Conservation (phyloP, 1,284 basidiomycete species). For the Leccinum subatratum region DNA sequence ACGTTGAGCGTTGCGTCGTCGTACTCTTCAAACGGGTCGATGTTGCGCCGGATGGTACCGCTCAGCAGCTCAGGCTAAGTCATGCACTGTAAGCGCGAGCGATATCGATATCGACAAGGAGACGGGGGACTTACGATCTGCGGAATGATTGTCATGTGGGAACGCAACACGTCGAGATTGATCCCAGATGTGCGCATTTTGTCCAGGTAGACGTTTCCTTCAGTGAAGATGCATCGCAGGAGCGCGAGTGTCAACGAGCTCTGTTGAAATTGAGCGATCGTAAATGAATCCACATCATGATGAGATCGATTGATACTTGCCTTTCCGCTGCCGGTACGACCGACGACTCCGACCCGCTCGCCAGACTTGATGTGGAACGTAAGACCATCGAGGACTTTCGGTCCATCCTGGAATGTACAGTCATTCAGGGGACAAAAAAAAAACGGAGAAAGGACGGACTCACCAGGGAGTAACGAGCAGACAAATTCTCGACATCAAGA, state of each 20-base stretch:
- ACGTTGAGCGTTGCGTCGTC: conserved; percentile 61
- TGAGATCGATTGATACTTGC: not conserved
- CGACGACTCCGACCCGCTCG: conserved; percentile 1
- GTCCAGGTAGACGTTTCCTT: conserved; percentile 55
- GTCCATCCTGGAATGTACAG: conserved; percentile 2
- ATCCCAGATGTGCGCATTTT: conserved; percentile 35
- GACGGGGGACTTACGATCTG: not conserved
- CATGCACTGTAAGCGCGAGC: not conserved
- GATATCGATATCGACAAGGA: too few species aligned
- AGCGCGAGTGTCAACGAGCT: conserved; percentile 49
- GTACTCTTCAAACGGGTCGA: conserved; percentile 70
- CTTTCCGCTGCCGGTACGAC: conserved; percentile 8
- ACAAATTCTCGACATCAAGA: conserved; percentile 3
- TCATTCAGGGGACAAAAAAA: not conserved
- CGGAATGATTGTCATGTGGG: conserved; percentile 4
- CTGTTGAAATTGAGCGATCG: conserved; percentile 22
- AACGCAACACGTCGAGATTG: conserved; percentile 10
- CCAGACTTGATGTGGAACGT: conserved; percentile 5
- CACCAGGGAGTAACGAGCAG: conserved; percentile 1
- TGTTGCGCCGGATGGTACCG: conserved; percentile 52
- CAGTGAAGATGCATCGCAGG: conserved; percentile 53
- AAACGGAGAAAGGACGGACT: too few species aligned
- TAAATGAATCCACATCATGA: not conserved
- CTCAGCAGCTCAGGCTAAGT: conserved; percentile 24
- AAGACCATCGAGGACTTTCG: not conserved